phyloP scores from a whole-genome alignment of 495 filamentous ascomycete genomes.

The Podospora appendiculata region DNA sequence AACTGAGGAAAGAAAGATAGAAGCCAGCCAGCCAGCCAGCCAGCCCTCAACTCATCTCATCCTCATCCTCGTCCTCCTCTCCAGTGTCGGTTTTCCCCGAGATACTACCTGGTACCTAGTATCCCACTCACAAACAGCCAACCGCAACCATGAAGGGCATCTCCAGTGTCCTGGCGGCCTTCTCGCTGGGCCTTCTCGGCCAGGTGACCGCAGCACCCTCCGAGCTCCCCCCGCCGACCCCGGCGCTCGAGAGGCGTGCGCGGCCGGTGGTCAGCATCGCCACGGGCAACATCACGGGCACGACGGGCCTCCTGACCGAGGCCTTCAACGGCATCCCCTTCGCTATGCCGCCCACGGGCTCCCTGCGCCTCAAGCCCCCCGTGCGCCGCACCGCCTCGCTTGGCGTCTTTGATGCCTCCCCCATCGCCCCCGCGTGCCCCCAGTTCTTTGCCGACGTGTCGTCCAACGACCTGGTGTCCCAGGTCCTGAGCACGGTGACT shows the following conservation, averaged over 20 bases:
- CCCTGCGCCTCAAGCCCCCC: constrained; percentile 34
- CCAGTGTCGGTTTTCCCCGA: no score
- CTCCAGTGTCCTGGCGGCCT: constrained; percentile 8
- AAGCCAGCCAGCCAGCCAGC: no score
- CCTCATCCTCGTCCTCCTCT: no score
- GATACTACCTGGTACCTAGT: no score
- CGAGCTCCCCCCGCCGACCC: constrained; percentile 22
- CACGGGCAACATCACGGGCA: constrained; percentile 46
- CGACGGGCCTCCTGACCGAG: constrained; percentile 19
- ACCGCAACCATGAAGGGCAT: constrained; percentile 22
- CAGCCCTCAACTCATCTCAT: no score
- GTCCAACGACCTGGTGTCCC: constrained; percentile 28
- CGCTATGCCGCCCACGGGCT: constrained; percentile 35
- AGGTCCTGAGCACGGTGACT: constrained; percentile 44
- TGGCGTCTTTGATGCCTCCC: constrained; percentile 44
- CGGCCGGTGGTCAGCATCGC: constrained; percentile 40
- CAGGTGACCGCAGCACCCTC: constrained; percentile 19
- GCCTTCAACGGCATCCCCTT: constrained; percentile 44
- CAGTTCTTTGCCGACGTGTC: constrained; percentile 45
- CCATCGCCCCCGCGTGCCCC: constrained; percentile 43
- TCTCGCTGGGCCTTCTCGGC: constrained; percentile 15
- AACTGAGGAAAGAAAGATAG: no score
- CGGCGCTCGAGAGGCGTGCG: constrained; percentile 27
- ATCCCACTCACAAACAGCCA: no score
- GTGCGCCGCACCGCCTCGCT: constrained; percentile 32